Evolutionary conservation across 352 stramenopile species (phyloP).

Genomic region (Thraustochytrium sp.): DNA sequence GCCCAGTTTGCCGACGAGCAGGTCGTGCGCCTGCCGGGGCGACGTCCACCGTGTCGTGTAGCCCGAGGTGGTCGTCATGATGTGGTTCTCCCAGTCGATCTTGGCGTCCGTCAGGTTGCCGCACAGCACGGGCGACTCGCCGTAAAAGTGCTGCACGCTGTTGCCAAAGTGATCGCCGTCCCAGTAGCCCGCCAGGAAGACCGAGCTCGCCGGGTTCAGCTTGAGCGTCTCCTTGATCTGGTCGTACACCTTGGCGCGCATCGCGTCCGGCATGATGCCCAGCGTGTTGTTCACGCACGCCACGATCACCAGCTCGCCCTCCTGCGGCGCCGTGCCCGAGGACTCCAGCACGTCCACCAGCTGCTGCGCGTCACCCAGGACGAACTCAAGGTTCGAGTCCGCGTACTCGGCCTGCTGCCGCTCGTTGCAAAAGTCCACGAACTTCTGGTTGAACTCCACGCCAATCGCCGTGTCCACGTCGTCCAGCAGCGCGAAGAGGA

Average conservation of each 20-base stretch:
- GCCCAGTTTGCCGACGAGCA: background rate
- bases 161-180: background rate
- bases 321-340: background rate
- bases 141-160: conserved; percentile 16
- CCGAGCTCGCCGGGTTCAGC: background rate
- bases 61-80: background rate
- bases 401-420: background rate
- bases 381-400: background rate
- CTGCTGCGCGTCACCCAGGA: background rate
- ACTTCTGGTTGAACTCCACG: background rate
- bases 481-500: background rate
- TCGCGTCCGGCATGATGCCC: background rate
- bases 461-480: background rate
- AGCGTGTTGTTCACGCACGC: background rate
- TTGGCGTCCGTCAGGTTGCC: background rate
- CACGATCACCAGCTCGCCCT: background rate
- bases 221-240: background rate
- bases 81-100: background rate
- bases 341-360: background rate
- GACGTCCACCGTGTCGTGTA: background rate
- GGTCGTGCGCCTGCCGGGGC: background rate
- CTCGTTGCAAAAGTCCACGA: background rate
- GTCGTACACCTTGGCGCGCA: background rate
- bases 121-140: background rate
- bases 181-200: background rate